Percentiles rank a stretch among this genome's conserved stretches.
Conservation (phyloP, 768 basidiomycete species). For the Kwoniella sp. region DNA sequence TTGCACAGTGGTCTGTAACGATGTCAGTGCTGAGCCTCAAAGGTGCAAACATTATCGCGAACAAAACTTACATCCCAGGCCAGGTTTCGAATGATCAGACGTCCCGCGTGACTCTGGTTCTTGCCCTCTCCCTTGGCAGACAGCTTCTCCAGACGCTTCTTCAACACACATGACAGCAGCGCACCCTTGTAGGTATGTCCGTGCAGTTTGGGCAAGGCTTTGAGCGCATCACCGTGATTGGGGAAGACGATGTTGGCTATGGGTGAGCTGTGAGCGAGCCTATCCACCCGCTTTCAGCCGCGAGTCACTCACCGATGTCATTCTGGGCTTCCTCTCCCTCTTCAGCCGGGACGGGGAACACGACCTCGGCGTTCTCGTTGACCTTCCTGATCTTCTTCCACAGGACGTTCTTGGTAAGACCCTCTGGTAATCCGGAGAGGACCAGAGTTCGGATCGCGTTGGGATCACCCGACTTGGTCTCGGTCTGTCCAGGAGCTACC, state of each 20-base stretch:
- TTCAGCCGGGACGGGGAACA: conserved; percentile 34
- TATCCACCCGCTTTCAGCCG: not conserved
- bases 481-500: conserved; percentile 13
- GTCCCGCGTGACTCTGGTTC: conserved; percentile 63
- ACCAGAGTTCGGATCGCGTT: conserved; percentile 70
- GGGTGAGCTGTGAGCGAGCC: not conserved
- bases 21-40: not conserved
- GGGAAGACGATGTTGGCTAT: conserved; percentile 70
- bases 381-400: conserved; percentile 50
- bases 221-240: conserved; percentile 63
- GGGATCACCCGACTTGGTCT: conserved; percentile 56
- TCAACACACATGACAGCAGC: conserved; percentile 77
- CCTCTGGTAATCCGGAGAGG: conserved; percentile 48
- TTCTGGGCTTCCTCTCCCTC: conserved; percentile 32
- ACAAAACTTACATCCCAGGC: conserved; percentile 58
- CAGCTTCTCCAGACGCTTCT: conserved; percentile 69
- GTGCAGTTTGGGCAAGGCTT: conserved; percentile 74
- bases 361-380: conserved; percentile 35
- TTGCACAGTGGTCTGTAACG: conserved; percentile 63
- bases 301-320: conserved; percentile 27
- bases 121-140: conserved; percentile 51
- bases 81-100: conserved; percentile 86
- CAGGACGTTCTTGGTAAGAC: conserved; percentile 44
- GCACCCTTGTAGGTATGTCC: conserved; percentile 88
- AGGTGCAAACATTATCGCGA: not conserved